Evolutionary conservation across 352 stramenopile genomes (phyloP), one percentile per base, ranked within the genome.

Genomic region (Globisporangium acanthophoron): DNA sequence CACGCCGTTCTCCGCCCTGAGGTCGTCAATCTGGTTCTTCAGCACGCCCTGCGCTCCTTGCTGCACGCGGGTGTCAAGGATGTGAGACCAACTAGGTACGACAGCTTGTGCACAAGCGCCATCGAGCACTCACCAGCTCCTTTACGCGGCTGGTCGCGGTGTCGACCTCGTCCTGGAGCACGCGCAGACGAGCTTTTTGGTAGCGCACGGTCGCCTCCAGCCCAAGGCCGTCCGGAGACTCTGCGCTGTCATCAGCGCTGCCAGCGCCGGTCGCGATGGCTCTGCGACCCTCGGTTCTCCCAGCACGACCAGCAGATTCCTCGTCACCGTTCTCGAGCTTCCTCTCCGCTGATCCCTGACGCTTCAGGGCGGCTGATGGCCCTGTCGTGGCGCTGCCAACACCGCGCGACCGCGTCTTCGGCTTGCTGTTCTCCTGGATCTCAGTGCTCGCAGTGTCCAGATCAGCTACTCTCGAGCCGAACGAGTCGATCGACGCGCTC

Each of bases 121-220:
- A 29, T 9, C n/a, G 43, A 43, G n/a, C 29, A 60, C 72, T 7
- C 61, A 88, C 76, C 78, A 87, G 58, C 48, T 82, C 54, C 41
- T 87, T 65, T 33, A 72, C 56, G 40, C 75, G 65, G 7, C 56
- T 54, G 4, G 61, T 67, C 0, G 75, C 66, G n/a, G 54, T 48
- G 16, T 89, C 80, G 27, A 71, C 66, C 59, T 91, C 79, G 39
- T 90, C 78, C 54, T 92, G 80, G 12, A 92, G 68, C 21, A 92
- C 70, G 9, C 77, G 80, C 8, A 92, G 59, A 11, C 82, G 69
- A 3, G 80, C 79, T 65, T 90, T 90, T 53, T 92, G 83, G 53
- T 88, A 89, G 21, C 83, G 70, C 15, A 91, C 54, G 0, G 83
- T 87, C 21, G 79, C 73, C 41, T 90, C 82, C 0, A 85, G 50